phyloP scores from a whole-genome alignment of 371 early-diverging fungal species.

The Apophysomyces sp. region DNA sequence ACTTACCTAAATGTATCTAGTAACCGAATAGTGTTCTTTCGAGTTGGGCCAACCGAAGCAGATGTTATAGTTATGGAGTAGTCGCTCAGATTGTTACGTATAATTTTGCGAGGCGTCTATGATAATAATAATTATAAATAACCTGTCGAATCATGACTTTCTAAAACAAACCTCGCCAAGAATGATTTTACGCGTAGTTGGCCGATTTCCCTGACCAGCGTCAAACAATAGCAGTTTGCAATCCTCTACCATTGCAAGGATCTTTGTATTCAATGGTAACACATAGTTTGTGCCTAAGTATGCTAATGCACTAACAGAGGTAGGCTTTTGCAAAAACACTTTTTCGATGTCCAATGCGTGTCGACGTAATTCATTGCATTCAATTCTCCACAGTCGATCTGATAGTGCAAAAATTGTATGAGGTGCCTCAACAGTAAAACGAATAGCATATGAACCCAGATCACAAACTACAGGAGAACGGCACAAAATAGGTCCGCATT shows the following conservation, averaged over 20 bases:
- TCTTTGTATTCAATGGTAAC: slow-evolving; percentile 1
- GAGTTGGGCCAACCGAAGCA: neutral
- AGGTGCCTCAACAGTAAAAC: neutral
- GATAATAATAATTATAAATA: neutral
- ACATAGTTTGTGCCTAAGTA: slow-evolving; percentile 10
- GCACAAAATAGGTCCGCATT: slow-evolving; percentile 2
- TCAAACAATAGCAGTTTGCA: slow-evolving; percentile 17
- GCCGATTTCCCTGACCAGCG: neutral
- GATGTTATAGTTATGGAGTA: slow-evolving; percentile 16
- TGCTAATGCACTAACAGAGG: slow-evolving; percentile 12
- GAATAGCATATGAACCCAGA: neutral
- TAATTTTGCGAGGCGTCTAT: slow-evolving; percentile 22
- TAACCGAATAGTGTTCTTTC: slow-evolving; percentile 14
- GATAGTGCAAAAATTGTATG: slow-evolving; percentile 20
- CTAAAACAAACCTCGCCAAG: slow-evolving; percentile 21
- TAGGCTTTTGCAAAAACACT: slow-evolving; percentile 13
- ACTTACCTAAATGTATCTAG: slow-evolving; percentile 16
- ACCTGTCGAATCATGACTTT: neutral
- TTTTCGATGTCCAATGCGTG: slow-evolving; percentile 17
- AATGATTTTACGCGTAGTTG: slow-evolving; percentile 12
- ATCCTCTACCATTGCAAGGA: slow-evolving; percentile 21
- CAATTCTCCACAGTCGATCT: slow-evolving; percentile 24
- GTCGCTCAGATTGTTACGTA: slow-evolving; percentile 12
- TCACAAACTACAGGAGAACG: neutral
- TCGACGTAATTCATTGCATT: slow-evolving; percentile 2